A percentile compares a stretch with the other conserved stretches of the same genome.
phyloP scores from a whole-genome alignment of 495 filamentous ascomycete species.

The Penicillium roqueforti region DNA sequence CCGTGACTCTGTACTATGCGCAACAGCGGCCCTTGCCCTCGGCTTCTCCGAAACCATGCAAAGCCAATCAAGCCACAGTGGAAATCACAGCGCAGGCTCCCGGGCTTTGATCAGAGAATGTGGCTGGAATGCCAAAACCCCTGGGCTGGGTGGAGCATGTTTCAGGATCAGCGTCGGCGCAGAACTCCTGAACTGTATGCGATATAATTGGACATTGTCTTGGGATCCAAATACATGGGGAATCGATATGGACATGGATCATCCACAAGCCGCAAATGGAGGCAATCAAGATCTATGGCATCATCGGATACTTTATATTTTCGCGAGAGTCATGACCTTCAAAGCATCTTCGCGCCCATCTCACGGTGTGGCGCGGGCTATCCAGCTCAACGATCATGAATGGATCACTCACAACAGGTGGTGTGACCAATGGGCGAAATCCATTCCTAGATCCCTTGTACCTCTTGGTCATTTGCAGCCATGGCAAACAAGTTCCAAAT shows the following conservation, averaged over 20 bases:
- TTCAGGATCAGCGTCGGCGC: slow-evolving; percentile 93
- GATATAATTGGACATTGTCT: slow-evolving; percentile 80
- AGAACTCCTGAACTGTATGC: slow-evolving; percentile 82
- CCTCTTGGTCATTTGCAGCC: slow-evolving; percentile 73
- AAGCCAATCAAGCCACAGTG: slow-evolving; percentile 65
- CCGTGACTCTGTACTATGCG: slow-evolving; percentile 79
- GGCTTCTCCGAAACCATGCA: slow-evolving; percentile 93
- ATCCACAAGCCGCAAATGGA: slow-evolving; percentile 31
- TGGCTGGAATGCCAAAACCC: slow-evolving; percentile 76
- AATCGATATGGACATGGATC: slow-evolving; percentile 72
- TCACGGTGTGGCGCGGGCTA: slow-evolving; percentile 49
- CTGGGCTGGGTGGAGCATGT: slow-evolving; percentile 79
- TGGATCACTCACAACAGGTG: slow-evolving; percentile 71
- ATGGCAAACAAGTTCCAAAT: slow-evolving; percentile 62
- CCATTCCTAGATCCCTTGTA: slow-evolving; percentile 78
- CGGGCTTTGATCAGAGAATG: slow-evolving; percentile 88
- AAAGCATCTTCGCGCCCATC: slow-evolving; percentile 60
- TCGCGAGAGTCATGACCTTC: slow-evolving; percentile 85
- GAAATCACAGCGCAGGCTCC: slow-evolving; percentile 84
- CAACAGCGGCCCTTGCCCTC: slow-evolving; percentile 81
- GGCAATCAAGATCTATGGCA: slow-evolving; percentile 84
- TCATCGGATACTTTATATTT: slow-evolving; percentile 82
- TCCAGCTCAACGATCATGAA: slow-evolving; percentile 63
- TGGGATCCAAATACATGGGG: slow-evolving; percentile 95
- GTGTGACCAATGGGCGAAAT: slow-evolving; percentile 77